Base-by-base conservation (phyloP, 225 moss, liverwort and hornwort species). In the Pseudoscleropodium purum region DNA sequence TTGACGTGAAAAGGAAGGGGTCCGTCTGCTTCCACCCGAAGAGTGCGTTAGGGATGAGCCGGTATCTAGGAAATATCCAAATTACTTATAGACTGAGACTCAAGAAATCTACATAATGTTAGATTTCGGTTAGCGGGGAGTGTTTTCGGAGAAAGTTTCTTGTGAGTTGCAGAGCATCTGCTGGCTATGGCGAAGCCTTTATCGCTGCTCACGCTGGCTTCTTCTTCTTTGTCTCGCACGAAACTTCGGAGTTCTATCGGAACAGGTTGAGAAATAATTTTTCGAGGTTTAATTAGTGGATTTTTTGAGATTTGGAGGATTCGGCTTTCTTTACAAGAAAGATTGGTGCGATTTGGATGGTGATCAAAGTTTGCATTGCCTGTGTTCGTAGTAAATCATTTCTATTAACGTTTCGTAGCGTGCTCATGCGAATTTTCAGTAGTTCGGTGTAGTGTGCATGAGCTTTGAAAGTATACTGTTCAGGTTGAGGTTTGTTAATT, bases 181-280 rank as follows among this genome's bases (percentile, higher is more conserved):
- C 91, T 86, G 93, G 93, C 92, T 91, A 93, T 93, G 93, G 93
- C 91, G 91, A 91, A 49, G 86, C 59, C 51, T 79, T 31, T 83
- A 49, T 86, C 65, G 61, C 82, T 85, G 66, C 64, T 33, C 31
- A 73, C 81, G 49, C 82, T 72, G 70, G 18, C 81, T 84, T 51
- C 19, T 39, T 51, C 52, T 65, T 70, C 36, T 72, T 73, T 79
- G 51, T 36, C 83, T 91, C 81, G 54, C 61, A 19, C 37, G 39
- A 18, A 54, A 43, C 54, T 49, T n/a, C n/a, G 37, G 10, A 83
- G 14, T 83, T 51, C 10, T 18, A 23, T n/a, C 61, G n/a, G 30
- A 31, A 9, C 52, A 45, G 47, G 20, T 57, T 72, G 64, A 30
- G 24, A 61, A 43, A 36, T 64, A 34, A 7, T 49, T 34, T 56